phyloP scores from a whole-genome alignment of 2,329 filamentous ascomycete genomes.

The Fusarium gaditjirri region DNA sequence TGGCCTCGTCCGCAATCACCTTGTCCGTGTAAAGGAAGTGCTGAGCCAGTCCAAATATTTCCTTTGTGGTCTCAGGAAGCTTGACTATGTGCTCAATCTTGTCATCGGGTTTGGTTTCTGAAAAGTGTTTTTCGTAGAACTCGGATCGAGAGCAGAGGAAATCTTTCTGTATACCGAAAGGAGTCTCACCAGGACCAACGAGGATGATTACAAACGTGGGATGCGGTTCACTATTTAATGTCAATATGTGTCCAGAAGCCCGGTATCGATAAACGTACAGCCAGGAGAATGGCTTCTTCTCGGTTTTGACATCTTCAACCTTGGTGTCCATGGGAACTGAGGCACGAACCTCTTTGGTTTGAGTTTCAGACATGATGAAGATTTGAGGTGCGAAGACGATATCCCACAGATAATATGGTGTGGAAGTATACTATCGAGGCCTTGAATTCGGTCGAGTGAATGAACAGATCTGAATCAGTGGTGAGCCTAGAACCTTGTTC shows the following conservation, averaged over 20 bases:
- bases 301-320: conserved; percentile 9
- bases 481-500: conserved; percentile 28
- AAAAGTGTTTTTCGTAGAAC: conserved; percentile 60
- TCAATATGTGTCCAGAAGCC: conserved; percentile 11
- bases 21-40: conserved; percentile 64
- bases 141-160: conserved; percentile 64
- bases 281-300: conserved; percentile 51
- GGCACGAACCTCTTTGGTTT: conserved; percentile 17
- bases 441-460: not conserved
- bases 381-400: not conserved
- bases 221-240: conserved; percentile 60
- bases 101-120: conserved; percentile 47
- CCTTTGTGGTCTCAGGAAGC: conserved; percentile 58
- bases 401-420: not conserved
- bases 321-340: conserved; percentile 15
- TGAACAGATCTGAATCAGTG: not conserved
- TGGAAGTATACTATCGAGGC: not conserved
- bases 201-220: conserved; percentile 65
- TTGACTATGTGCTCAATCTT: conserved; percentile 62
- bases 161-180: conserved; percentile 69
- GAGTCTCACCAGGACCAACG: conserved; percentile 62
- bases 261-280: conserved; percentile 44
- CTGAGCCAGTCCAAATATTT: conserved; percentile 66
- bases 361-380: conserved; percentile 31
- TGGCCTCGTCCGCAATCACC: conserved; percentile 55